Conservation (phyloP, 805 yeast species). For the Kodamaea sagamina region DNA sequence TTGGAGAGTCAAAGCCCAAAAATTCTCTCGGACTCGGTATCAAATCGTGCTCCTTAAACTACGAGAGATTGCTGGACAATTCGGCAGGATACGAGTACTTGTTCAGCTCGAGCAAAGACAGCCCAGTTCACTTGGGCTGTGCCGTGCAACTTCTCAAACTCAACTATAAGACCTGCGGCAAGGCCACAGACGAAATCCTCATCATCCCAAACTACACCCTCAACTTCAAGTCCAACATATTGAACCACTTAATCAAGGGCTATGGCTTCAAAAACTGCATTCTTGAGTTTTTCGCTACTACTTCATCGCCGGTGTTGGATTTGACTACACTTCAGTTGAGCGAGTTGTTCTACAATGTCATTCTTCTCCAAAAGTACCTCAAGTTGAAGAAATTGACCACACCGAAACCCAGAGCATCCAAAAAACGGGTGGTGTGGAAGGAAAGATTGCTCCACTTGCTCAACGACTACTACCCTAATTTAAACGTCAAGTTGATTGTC, state of each 20-base stretch:
- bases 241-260: slow-evolving; percentile 34
- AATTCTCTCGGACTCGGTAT: slow-evolving; percentile 27
- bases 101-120: slow-evolving; percentile 32
- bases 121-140: slow-evolving; percentile 35
- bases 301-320: slow-evolving; percentile 42
- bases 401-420: background rate
- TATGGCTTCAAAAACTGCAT: slow-evolving; percentile 39
- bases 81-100: slow-evolving; percentile 44
- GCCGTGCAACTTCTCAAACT: slow-evolving; percentile 36
- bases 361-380: slow-evolving; percentile 30
- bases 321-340: slow-evolving; percentile 35
- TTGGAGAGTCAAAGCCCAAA: slow-evolving; percentile 21
- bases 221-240: slow-evolving; percentile 38
- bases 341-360: slow-evolving; percentile 35
- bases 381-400: slow-evolving; percentile 4
- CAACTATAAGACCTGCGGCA: slow-evolving; percentile 21
- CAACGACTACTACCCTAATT: slow-evolving; percentile 34
- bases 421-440: slow-evolving; percentile 1
- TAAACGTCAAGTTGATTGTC: slow-evolving; percentile 27
- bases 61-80: slow-evolving; percentile 21
- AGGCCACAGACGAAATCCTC: slow-evolving; percentile 29
- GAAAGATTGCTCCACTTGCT: slow-evolving; percentile 24
- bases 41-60: slow-evolving; percentile 31
- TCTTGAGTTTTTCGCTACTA: slow-evolving; percentile 39
- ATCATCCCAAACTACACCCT: slow-evolving; percentile 37